phyloP scores from a whole-genome alignment of 352 stramenopile species.

The Globisporangium alternatum region DNA sequence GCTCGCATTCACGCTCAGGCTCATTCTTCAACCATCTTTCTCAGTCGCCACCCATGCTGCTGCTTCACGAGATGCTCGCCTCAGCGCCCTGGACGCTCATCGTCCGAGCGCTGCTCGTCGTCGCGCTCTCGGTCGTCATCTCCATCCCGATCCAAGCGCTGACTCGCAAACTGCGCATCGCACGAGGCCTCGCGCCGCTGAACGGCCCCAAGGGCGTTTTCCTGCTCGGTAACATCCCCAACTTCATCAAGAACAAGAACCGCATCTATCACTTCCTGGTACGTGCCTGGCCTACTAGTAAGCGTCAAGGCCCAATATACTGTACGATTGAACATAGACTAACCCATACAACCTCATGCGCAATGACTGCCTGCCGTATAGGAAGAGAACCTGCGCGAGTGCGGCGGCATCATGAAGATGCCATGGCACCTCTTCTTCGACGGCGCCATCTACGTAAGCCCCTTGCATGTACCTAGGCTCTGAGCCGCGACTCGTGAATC shows the following conservation, averaged over 20 bases:
- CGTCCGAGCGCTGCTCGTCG: background rate
- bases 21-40: background rate
- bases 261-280: slow-evolving; percentile 62
- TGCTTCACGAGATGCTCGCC: background rate
- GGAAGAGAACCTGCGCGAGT: slow-evolving; percentile 39
- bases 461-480: background rate
- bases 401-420: slow-evolving; percentile 60
- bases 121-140: slow-evolving; percentile 1
- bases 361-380: slow-evolving; percentile 4
- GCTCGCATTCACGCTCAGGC: background rate
- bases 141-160: slow-evolving; percentile 11
- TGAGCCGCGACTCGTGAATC: background rate
- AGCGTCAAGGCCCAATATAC: background rate
- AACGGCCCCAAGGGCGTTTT: slow-evolving; percentile 37
- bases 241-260: slow-evolving; percentile 44
- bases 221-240: slow-evolving; percentile 53
- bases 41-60: background rate
- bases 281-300: background rate
- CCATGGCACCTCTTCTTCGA: slow-evolving; percentile 72
- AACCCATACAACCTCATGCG: background rate
- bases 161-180: slow-evolving; percentile 51
- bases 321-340: background rate
- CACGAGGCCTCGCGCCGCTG: slow-evolving; percentile 39
- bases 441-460: slow-evolving; percentile 49
- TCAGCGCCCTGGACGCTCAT: background rate